Evolutionary conservation across 1,139 yeast species (phyloP), one percentile per base, ranked within the genome.

Genomic region (Zygoascus meyerae): DNA sequence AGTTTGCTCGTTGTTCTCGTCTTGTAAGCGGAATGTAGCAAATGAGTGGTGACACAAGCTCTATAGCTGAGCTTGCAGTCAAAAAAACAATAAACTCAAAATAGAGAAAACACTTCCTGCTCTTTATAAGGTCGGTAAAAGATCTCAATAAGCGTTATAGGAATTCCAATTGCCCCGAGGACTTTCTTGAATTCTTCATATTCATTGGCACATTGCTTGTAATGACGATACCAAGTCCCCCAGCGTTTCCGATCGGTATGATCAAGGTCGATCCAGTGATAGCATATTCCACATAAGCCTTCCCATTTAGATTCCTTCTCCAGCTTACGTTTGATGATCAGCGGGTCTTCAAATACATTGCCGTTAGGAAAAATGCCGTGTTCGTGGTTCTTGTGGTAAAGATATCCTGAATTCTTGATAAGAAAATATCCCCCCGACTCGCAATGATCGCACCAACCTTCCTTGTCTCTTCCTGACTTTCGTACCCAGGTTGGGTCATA

Each of bases 211-310:
- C 63, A 60, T 36, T 55, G 55, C 47, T 59, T 59, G 43, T 60
- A 60, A 44, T 60, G 63, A 9, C 63, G 49, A 46, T 56, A 60
- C 63, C 63, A 60, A 2, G 63, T 60, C 2, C 62, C 62, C 63
- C 63, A 60, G 18, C 44, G 50, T 42, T 55, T 52, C 14, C 53
- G 47, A 14, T 55, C 60, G 12, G 54, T 56, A 36, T 59, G 62
- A 39, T 60, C 63, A 32, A 60, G 43, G 34, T 60, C 63, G 16
- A 60, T 53, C 63, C 63, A 60, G 42, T 58, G 58, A 45, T 58
- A 60, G 43, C 63, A 60, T 26, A 60, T 60, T 1, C 63, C 63
- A 43, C 63, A 60, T 3, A 59, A 52, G 1, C 63, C 63, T 47
- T 59, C 62, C 62, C 62, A 58, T 33, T 58, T 51, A 34, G 56